Conservation (phyloP, 495 filamentous ascomycete species). For the Hypoxylon lienhwacheense region DNA sequence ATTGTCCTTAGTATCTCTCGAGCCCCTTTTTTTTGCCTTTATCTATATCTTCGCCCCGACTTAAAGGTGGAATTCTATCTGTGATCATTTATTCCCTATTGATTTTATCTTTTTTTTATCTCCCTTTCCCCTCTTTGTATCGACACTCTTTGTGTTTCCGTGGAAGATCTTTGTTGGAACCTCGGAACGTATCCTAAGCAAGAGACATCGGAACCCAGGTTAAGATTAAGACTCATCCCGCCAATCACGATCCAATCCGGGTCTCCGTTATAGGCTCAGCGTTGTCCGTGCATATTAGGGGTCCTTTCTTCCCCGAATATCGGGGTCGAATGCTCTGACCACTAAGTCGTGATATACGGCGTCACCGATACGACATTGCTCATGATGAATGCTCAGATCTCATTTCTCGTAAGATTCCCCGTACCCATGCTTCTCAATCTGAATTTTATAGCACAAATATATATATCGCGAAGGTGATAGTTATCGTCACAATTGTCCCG, state of each 20-base stretch:
- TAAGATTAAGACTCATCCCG: slow-evolving; percentile 1
- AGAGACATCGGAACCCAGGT: slow-evolving; percentile 15
- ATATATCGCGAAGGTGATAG: slow-evolving; percentile 6
- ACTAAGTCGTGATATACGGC: slow-evolving; percentile 19
- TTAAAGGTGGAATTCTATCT: slow-evolving; percentile 18
- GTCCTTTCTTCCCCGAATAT: slow-evolving; percentile 31
- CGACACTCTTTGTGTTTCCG: slow-evolving; percentile 2
- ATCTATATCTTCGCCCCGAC: slow-evolving; percentile 19
- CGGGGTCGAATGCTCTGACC: slow-evolving; percentile 33
- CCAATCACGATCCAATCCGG: slow-evolving; percentile 36
- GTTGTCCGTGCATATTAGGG: slow-evolving; percentile 35
- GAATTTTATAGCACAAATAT: slow-evolving; percentile 12
- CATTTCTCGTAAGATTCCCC: slow-evolving; percentile 54
- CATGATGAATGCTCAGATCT: slow-evolving; percentile 59
- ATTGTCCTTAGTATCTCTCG: slow-evolving; percentile 24
- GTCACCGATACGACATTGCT: slow-evolving; percentile 29
- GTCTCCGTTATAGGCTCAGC: slow-evolving; percentile 27
- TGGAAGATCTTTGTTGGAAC: slow-evolving; percentile 17
- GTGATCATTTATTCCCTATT: slow-evolving; percentile 4
- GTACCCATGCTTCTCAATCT: slow-evolving; percentile 13
- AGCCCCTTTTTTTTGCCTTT: slow-evolving; percentile 12
- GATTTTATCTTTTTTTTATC: slow-evolving; percentile 8
- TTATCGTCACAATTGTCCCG: slow-evolving; percentile 11
- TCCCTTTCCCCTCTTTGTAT: slow-evolving; percentile 14
- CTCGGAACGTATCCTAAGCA: no score